Evolutionary conservation across 2,329 filamentous ascomycete species (phyloP).

Genomic region (Hypoxylon sp.): DNA sequence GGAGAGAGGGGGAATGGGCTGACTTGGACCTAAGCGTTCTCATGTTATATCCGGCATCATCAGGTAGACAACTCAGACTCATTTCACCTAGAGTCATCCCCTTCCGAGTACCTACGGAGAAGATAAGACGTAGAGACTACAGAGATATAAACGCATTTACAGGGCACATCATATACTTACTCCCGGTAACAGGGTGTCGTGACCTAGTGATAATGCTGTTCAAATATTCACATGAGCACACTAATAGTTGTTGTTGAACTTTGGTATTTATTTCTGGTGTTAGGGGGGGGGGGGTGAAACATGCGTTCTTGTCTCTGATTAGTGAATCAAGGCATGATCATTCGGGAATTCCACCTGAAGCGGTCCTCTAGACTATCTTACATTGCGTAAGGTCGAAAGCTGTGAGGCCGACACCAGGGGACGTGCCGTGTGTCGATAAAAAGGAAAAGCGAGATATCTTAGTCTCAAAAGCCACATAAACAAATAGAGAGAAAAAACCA

Average conservation of each 20-base stretch:
- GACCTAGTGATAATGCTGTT: not conserved
- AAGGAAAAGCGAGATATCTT: conserved; percentile 43
- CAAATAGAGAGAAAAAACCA: conserved; percentile 40
- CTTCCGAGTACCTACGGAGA: not conserved
- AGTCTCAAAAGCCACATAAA: conserved; percentile 39
- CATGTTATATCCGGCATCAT: too few species aligned
- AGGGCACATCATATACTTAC: not conserved
- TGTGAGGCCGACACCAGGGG: conserved; percentile 26
- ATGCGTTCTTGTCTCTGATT: conserved; percentile 13
- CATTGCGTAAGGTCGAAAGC: conserved; percentile 24
- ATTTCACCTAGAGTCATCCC: not conserved
- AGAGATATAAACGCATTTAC: too few species aligned
- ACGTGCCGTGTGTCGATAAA: conserved; percentile 39
- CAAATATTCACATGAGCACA: not conserved
- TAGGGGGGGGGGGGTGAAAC: conserved; percentile 33
- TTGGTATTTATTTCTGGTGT: conserved; percentile 40
- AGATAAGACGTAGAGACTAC: too few species aligned
- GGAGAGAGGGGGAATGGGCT: too few species aligned
- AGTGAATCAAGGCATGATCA: conserved; percentile 32
- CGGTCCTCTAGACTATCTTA: conserved; percentile 25
- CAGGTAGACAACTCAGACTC: not conserved
- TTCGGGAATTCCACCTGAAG: conserved; percentile 26
- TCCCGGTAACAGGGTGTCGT: too few species aligned
- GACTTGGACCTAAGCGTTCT: too few species aligned
- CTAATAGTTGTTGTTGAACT: conserved; percentile 23